Evolutionary conservation across 805 yeast species (phyloP).

Genomic region (Candida incommunis): DNA sequence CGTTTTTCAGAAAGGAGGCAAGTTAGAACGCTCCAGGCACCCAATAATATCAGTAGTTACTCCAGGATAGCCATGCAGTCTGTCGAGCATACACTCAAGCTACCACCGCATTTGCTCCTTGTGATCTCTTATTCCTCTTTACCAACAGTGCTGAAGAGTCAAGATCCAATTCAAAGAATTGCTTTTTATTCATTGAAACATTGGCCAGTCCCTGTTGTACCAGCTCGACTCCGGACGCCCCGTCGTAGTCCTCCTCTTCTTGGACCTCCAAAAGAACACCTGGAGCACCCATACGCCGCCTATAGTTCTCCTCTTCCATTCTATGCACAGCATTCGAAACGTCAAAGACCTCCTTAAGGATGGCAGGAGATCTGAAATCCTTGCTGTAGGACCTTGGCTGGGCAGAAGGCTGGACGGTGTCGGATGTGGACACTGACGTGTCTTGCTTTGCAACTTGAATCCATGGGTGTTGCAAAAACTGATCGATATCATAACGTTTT

Average conservation of each 20-base stretch:
- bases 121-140: neutral
- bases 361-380: conserved; percentile 34
- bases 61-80: no score
- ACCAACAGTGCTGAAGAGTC: neutral
- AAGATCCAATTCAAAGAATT: neutral
- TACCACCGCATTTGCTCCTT: neutral
- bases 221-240: neutral
- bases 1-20: no score
- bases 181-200: neutral
- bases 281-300: neutral
- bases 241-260: conserved; percentile 1
- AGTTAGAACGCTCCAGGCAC: no score
- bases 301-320: conserved; percentile 42
- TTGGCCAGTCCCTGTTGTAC: neutral
- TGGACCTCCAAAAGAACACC: neutral
- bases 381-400: neutral
- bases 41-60: no score
- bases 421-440: conserved; percentile 10
- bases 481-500: conserved; percentile 54
- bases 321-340: conserved; percentile 78
- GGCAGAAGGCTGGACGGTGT: conserved; percentile 9
- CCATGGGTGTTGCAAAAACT: conserved; percentile 70
- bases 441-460: conserved; percentile 20
- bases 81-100: no score
- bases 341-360: conserved; percentile 76